phyloP scores from a whole-genome alignment of 768 basidiomycete species.

The Cyclocybe aegerita region DNA sequence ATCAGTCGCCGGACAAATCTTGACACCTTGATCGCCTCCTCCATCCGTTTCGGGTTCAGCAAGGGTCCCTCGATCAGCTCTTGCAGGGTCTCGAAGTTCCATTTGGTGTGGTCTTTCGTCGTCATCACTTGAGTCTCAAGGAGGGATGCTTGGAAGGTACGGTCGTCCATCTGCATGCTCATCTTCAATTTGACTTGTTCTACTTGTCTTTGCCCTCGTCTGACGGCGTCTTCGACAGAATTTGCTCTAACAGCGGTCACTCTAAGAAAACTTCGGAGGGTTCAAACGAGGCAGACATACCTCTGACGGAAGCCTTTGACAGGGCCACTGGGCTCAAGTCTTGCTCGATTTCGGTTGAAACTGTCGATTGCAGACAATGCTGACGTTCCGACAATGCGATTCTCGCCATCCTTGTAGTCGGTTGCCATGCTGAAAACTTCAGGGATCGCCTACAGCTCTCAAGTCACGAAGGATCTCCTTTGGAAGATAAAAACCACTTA shows the following conservation, averaged over 20 bases:
- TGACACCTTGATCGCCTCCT: slow-evolving; percentile 90
- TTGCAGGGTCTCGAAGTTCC: slow-evolving; percentile 88
- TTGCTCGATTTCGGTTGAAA: slow-evolving; percentile 84
- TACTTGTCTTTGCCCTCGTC: slow-evolving; percentile 86
- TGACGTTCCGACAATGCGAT: slow-evolving; percentile 80
- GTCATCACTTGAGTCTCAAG: slow-evolving; percentile 89
- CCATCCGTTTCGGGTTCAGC: slow-evolving; percentile 86
- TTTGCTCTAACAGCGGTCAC: slow-evolving; percentile 53
- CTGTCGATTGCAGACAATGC: slow-evolving; percentile 89
- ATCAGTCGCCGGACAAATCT: slow-evolving; percentile 90
- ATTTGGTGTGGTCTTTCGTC: slow-evolving; percentile 83
- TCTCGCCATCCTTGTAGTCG: slow-evolving; percentile 73
- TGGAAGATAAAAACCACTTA: slow-evolving; percentile 20
- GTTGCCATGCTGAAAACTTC: slow-evolving; percentile 83
- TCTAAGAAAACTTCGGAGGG: not conserved
- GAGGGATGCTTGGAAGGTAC: slow-evolving; percentile 79
- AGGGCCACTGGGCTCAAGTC: slow-evolving; percentile 55
- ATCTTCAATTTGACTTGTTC: slow-evolving; percentile 88
- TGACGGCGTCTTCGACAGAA: slow-evolving; percentile 81
- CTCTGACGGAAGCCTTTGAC: slow-evolving; percentile 62
- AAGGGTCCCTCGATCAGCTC: slow-evolving; percentile 92
- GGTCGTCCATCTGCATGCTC: slow-evolving; percentile 95
- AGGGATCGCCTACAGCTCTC: slow-evolving; percentile 66
- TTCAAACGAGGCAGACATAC: slow-evolving; percentile 32
- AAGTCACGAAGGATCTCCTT: not conserved